phyloP scores from a whole-genome alignment of 1,284 basidiomycete species.

The Pulchroboletus neoregius region DNA sequence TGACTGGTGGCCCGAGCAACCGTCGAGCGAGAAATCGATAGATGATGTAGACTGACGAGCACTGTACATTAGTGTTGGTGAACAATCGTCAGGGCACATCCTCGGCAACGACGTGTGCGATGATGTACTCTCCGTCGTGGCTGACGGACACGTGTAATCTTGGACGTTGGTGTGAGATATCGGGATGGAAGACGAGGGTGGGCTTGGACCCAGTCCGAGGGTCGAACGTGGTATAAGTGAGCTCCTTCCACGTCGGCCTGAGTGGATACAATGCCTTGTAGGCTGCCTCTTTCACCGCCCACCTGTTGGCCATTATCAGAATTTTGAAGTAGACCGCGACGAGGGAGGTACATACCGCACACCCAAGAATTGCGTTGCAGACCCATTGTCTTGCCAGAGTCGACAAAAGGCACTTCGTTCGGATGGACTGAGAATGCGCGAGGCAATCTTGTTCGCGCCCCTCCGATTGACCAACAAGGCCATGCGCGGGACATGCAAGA shows the following conservation, averaged over 20 bases:
- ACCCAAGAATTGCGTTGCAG: constrained; percentile 48
- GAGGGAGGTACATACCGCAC: constrained; percentile 49
- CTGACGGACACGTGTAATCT: constrained; percentile 66
- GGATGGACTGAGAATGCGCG: constrained; percentile 58
- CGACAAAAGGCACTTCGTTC: constrained; percentile 48
- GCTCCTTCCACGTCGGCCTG: constrained; percentile 73
- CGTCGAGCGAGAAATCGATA: constrained; percentile 17
- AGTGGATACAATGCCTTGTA: constrained; percentile 83
- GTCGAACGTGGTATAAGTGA: constrained; percentile 49
- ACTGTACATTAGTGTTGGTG: constrained; percentile 4
- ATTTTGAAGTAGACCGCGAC: neutral
- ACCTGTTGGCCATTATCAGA: constrained; percentile 45
- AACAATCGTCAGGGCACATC: constrained; percentile 3
- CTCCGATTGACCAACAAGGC: constrained; percentile 51
- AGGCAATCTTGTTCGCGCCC: constrained; percentile 46
- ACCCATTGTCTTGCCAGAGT: constrained; percentile 19
- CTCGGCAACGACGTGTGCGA: constrained; percentile 72
- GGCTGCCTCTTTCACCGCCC: constrained; percentile 85
- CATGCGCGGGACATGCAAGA: constrained; percentile 70
- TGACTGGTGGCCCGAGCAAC: constrained; percentile 60
- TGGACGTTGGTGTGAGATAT: constrained; percentile 15
- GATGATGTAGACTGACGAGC: constrained; percentile 20
- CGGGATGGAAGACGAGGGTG: constrained; percentile 42
- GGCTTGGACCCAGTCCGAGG: constrained; percentile 44
- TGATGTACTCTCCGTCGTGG: constrained; percentile 83